phyloP scores from a whole-genome alignment of 148 eudicot genomes.

The Polygonum aviculare region DNA sequence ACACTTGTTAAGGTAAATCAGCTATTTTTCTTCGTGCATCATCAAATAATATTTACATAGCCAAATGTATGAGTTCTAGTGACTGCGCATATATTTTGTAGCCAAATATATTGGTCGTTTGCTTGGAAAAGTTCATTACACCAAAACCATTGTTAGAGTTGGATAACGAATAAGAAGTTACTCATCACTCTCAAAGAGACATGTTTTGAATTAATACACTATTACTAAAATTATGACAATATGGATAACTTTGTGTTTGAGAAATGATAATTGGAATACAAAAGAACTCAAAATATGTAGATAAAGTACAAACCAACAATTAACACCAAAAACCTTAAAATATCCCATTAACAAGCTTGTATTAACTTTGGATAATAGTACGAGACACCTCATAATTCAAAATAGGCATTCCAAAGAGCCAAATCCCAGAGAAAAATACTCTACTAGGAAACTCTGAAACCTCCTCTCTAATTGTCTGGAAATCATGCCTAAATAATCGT shows the following conservation, averaged over 20 bases:
- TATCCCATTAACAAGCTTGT: no score
- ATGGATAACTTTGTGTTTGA: neutral
- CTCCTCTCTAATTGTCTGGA: no score
- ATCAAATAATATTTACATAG: neutral
- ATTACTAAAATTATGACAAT: neutral
- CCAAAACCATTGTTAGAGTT: conserved; percentile 20
- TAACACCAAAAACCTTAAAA: no score
- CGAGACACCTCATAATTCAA: no score
- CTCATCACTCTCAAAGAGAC: neutral
- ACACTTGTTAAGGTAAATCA: conserved; percentile 65
- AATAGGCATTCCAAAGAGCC: no score
- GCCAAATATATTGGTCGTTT: conserved; percentile 96
- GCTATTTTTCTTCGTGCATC: neutral
- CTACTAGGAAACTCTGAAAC: no score
- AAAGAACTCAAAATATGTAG: no score
- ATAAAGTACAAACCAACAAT: no score
- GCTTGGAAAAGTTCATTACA: conserved; percentile 76
- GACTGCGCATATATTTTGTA: neutral
- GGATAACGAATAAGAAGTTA: neutral
- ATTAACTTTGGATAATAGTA: no score
- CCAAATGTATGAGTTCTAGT: neutral
- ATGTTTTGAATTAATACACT: neutral
- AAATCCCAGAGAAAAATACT: no score
- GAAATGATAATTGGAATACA: no score
- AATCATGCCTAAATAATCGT: no score